Evolutionary conservation across 331 rosid genomes (phyloP).

Genomic region (Stylosanthes scabra): DNA sequence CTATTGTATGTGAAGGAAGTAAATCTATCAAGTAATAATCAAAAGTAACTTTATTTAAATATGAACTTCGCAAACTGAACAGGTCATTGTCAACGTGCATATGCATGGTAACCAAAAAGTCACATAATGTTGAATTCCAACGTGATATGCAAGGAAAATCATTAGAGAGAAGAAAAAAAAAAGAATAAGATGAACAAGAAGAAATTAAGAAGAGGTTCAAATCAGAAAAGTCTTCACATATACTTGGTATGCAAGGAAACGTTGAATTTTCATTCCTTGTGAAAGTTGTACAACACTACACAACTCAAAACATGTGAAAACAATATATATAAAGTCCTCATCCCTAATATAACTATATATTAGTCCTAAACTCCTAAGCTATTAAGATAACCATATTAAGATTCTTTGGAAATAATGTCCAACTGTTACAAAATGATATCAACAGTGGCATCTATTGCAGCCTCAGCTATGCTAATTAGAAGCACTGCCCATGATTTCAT

Average conservation of each 20-base stretch:
- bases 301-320: not conserved
- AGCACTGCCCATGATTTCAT: slow-evolving; percentile 34
- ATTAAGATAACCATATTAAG: not conserved
- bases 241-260: not conserved
- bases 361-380: not conserved
- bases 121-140: too few species aligned
- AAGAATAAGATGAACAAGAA: too few species aligned
- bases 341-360: not conserved
- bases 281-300: not conserved
- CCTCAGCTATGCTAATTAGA: slow-evolving; percentile 31
- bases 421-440: slow-evolving; percentile 1
- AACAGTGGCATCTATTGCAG: slow-evolving; percentile 37
- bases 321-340: too few species aligned
- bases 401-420: not conserved
- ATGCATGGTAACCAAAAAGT: not conserved
- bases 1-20: too few species aligned
- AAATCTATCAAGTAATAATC: too few species aligned
- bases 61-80: not conserved
- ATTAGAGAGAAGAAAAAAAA: too few species aligned
- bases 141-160: too few species aligned
- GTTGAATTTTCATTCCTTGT: not conserved
- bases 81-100: not conserved
- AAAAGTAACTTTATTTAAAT: not conserved
- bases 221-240: not conserved
- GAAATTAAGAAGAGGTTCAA: not conserved